These are phyloP conservation scores for Phytophthora cryptogea DNA, from an alignment of 352 stramenopile genomes.

Conservation along the genomic window DNA sequence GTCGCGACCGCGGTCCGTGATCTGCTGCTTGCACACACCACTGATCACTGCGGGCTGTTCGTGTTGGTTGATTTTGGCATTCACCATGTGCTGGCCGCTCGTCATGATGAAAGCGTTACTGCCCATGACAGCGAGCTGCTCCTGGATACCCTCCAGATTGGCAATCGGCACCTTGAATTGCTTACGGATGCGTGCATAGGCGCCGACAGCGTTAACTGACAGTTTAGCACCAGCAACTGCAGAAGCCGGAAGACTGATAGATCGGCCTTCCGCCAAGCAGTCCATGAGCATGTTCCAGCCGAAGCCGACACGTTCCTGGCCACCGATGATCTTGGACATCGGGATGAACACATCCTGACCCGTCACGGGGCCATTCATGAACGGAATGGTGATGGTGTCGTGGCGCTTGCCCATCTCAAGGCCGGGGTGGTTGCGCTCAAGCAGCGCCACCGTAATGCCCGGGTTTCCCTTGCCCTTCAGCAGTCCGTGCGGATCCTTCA, in stretches of 20 bases:
- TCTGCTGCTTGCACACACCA: conserved; percentile 99
- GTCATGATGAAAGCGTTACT: conserved; percentile 95
- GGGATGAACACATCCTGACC: conserved; percentile 98
- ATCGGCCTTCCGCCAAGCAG: conserved; percentile 96
- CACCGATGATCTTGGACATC: conserved; percentile 97
- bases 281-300: conserved; percentile 99
- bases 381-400: conserved; percentile 95
- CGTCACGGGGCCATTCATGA: conserved; percentile 98
- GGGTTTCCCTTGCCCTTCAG: conserved; percentile 93
- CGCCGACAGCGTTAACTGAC: conserved; percentile 93
- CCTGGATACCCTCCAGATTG: conserved; percentile 97
- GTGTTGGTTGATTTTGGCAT: conserved; percentile 99
- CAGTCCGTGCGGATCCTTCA: conserved; percentile 95
- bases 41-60: conserved; percentile 98
- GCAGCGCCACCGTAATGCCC: conserved; percentile 96
- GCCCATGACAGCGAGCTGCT: conserved; percentile 94
- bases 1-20: conserved; percentile 94
- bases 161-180: conserved; percentile 99
- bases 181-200: conserved; percentile 96
- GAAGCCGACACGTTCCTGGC: conserved; percentile 95
- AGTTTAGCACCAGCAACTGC: conserved; percentile 92
- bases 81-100: conserved; percentile 96
- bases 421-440: conserved; percentile 95
- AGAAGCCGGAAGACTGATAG: conserved; percentile 96
- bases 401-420: conserved; percentile 96